These are phyloP conservation scores for Pythium folliculosum DNA, from an alignment of 352 stramenopile genomes.

Conservation along the genomic window DNA sequence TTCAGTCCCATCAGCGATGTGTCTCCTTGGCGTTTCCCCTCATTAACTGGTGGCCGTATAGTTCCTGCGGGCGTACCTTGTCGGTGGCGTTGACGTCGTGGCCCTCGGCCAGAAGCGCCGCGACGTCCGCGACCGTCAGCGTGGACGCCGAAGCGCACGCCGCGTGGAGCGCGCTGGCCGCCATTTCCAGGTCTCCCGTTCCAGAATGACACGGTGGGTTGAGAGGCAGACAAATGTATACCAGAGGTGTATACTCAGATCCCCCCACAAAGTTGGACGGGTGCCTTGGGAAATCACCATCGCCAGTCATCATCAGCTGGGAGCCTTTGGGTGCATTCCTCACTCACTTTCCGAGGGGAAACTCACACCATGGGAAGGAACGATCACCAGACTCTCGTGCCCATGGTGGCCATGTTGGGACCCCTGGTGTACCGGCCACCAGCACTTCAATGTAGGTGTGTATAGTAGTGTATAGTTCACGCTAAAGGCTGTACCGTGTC, in stretches of 20 bases:
- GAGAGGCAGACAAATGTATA: neutral
- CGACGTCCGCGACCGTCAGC: slow-evolving; percentile 6
- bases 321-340: too few species aligned
- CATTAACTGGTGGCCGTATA: neutral
- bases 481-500: too few species aligned
- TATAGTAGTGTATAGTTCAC: too few species aligned
- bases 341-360: too few species aligned
- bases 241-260: neutral
- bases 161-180: slow-evolving; percentile 13
- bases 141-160: slow-evolving; percentile 8
- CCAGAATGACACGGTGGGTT: neutral
- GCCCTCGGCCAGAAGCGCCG: neutral
- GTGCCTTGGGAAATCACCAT: too few species aligned
- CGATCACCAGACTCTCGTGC: too few species aligned
- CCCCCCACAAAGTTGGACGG: neutral
- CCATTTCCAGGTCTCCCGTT: neutral
- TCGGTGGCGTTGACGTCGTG: slow-evolving; percentile 9
- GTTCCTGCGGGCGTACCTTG: neutral
- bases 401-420: too few species aligned
- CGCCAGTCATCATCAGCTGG: too few species aligned
- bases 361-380: too few species aligned
- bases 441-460: too few species aligned
- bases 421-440: too few species aligned
- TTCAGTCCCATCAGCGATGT: neutral
- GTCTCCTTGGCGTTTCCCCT: neutral